A percentile compares a stretch with the other conserved stretches of the same genome.
These are phyloP conservation scores for Boletus insuetus DNA, from an alignment of 768 basidiomycete genomes.

Conservation along the genomic window DNA sequence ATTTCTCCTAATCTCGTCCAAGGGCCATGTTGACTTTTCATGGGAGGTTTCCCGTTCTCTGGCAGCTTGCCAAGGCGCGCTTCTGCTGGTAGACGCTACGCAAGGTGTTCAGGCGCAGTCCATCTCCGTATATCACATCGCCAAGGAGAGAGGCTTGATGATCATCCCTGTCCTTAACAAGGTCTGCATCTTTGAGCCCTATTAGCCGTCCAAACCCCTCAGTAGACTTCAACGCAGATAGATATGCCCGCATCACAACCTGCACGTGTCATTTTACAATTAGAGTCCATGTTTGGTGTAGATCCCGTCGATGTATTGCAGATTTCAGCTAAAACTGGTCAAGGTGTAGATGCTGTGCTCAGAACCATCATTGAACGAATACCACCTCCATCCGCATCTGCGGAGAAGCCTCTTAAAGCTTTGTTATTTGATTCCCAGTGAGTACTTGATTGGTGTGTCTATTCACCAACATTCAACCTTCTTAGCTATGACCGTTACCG, in stretches of 20 bases:
- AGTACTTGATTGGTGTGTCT: slow-evolving; percentile 24
- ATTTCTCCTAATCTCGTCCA: slow-evolving; percentile 1
- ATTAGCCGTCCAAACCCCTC: background rate
- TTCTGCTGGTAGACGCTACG: slow-evolving; percentile 88
- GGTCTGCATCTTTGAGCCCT: slow-evolving; percentile 36
- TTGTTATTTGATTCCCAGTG: slow-evolving; percentile 93
- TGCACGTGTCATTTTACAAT: slow-evolving; percentile 73
- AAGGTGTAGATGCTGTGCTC: slow-evolving; percentile 75
- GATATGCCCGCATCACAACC: slow-evolving; percentile 90
- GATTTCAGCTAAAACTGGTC: slow-evolving; percentile 92
- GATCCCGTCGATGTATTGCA: slow-evolving; percentile 68
- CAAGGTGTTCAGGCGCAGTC: slow-evolving; percentile 98
- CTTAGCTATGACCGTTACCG: slow-evolving; percentile 90
- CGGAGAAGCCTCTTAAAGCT: slow-evolving; percentile 64
- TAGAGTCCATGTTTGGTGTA: slow-evolving; percentile 80
- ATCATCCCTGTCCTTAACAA: slow-evolving; percentile 95
- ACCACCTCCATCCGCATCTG: slow-evolving; percentile 68
- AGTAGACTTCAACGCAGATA: slow-evolving; percentile 49
- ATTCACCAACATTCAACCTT: slow-evolving; percentile 8
- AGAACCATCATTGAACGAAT: slow-evolving; percentile 79
- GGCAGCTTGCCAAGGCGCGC: slow-evolving; percentile 90
- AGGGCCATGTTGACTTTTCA: slow-evolving; percentile 97
- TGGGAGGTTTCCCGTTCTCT: slow-evolving; percentile 95
- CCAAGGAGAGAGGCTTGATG: slow-evolving; percentile 72
- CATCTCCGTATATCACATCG: slow-evolving; percentile 90